Evolutionary conservation across 1,284 basidiomycete genomes (phyloP), one percentile per base, ranked within the genome.

Genomic region (Sporisorium reilianum): DNA sequence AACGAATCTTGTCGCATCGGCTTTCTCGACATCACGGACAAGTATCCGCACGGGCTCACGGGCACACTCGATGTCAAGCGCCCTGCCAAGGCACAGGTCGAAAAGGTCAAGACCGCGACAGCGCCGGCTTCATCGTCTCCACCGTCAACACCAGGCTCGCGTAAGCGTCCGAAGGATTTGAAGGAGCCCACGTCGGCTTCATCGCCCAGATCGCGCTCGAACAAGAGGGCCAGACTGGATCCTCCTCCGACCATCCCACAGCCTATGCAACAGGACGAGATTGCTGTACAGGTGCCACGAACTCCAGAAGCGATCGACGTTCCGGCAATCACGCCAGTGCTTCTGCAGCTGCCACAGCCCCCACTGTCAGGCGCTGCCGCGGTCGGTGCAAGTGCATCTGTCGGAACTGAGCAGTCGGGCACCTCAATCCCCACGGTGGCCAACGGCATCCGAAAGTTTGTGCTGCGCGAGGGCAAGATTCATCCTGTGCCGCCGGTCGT

Each of bases 21-120:
- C 23, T 75, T 75, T 36, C 58, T 75, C 36, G 73, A 75, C 38
- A 40, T 55, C 9, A 52, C 73, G 23, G 49, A 44, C 3, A 34
- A 65, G 30, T 32, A 67, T 30, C 68, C 64, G 11, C 44, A 55
- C 5, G 73, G 73, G 2, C 51, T 71, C 2, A 64, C 60, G 8
- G 67, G 71, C 26, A 74, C 58, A 9, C 62, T 74, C 25, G 65
- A 61, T 11, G 34, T 53, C 1, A 55, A 48, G 22, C 38, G 36
- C 18, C 20, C 40, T 28, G 22, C 20, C n/a, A 64, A 67, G 28
- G 14, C 53, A 7, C 22, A 54, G 40, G 18, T 25, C 20, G 45
- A 57, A 28, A 48, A 55, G 28, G 28, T n/a, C 44, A 48, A 55
- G 23, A 28, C 30, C 30, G 8, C 44, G n/a, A 23, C 36, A 36